These are phyloP conservation scores for Metschnikowia proteae DNA, from an alignment of 805 yeast genomes.

Conservation along the genomic window DNA sequence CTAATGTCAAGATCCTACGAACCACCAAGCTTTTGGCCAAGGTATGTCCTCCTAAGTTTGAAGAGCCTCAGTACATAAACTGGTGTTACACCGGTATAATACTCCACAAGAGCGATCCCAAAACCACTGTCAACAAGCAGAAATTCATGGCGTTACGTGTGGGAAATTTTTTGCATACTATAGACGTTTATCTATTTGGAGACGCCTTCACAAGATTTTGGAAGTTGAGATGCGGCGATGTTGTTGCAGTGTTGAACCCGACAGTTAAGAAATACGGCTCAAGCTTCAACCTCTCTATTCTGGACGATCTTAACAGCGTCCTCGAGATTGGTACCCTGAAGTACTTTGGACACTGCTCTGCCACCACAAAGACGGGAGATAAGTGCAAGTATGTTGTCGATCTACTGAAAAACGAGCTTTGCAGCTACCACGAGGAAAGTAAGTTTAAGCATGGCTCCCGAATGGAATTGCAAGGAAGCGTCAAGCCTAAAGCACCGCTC, in stretches of 20 bases:
- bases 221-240: slow-evolving; percentile 70
- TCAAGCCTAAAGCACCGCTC: slow-evolving; percentile 55
- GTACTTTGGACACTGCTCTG: slow-evolving; percentile 66
- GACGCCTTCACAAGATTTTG: slow-evolving; percentile 66
- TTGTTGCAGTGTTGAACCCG: slow-evolving; percentile 76
- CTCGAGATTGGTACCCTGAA: slow-evolving; percentile 71
- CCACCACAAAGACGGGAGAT: slow-evolving; percentile 42
- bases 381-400: slow-evolving; percentile 63
- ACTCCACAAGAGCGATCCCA: slow-evolving; percentile 51
- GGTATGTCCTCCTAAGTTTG: slow-evolving; percentile 61
- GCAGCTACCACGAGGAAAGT: slow-evolving; percentile 69
- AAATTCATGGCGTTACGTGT: slow-evolving; percentile 61
- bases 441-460: slow-evolving; percentile 52
- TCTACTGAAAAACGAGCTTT: slow-evolving; percentile 47
- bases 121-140: slow-evolving; percentile 35
- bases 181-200: slow-evolving; percentile 63
- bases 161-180: slow-evolving; percentile 61
- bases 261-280: slow-evolving; percentile 36
- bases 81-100: slow-evolving; percentile 80
- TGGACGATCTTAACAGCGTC: slow-evolving; percentile 47
- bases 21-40: slow-evolving; percentile 60
- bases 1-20: slow-evolving; percentile 52
- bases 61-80: slow-evolving; percentile 67
- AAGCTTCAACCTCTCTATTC: slow-evolving; percentile 54
- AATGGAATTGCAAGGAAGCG: slow-evolving; percentile 69